These are phyloP conservation scores for Cynara cardunculus DNA, from an alignment of 129 eudicot genomes.

Conservation along the genomic window DNA sequence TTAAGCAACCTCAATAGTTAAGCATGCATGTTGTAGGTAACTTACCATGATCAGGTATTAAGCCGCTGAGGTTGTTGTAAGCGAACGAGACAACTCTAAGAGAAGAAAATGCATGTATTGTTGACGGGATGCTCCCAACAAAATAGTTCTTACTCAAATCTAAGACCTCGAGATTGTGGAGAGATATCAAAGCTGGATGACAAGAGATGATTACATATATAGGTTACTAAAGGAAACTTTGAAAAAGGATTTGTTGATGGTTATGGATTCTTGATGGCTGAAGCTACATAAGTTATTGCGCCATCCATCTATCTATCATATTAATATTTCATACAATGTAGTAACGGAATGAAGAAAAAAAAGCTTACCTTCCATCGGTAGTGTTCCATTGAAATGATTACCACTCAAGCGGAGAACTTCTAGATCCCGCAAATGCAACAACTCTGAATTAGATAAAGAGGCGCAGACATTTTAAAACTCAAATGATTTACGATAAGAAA, in stretches of 20 bases:
- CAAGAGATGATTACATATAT: not conserved
- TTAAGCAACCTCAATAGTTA: not conserved
- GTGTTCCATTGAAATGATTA: not conserved
- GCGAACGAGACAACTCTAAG: slow-evolving; percentile 3
- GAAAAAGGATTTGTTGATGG: not conserved
- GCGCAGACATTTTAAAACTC: not conserved
- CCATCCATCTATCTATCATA: too few relatives aligned
- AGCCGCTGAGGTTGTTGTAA: not conserved
- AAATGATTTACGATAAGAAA: too few relatives aligned
- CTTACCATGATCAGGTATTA: slow-evolving; percentile 1
- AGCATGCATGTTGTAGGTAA: not conserved
- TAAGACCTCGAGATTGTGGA: slow-evolving; percentile 12
- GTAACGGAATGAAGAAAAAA: not conserved
- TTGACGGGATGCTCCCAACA: slow-evolving; percentile 23
- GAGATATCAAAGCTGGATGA: not conserved
- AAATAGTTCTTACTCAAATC: slow-evolving; percentile 2
- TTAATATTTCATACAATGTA: too few relatives aligned
- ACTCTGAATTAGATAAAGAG: not conserved
- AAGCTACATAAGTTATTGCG: not conserved
- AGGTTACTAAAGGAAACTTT: not conserved
- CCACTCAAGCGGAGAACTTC: not conserved
- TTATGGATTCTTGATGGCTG: not conserved
- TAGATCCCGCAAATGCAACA: not conserved
- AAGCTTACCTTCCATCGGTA: not conserved
- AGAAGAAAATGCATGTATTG: slow-evolving; percentile 2